Evolutionary conservation across 352 stramenopile species (phyloP).

Genomic region (Pythium inflatum): DNA sequence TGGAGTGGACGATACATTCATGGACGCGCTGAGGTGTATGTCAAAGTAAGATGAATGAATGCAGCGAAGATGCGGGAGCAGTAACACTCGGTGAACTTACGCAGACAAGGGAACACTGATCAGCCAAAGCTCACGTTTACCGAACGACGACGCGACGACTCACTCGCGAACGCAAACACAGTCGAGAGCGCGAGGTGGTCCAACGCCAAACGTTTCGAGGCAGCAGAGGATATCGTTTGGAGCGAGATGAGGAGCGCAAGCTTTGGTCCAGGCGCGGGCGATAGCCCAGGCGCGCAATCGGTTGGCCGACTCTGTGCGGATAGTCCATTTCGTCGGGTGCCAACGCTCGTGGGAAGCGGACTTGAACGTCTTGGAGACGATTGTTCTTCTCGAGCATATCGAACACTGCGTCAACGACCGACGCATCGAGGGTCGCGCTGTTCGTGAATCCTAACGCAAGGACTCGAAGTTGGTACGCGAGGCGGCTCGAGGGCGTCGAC

Average conservation of each 20-base stretch:
- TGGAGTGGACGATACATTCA: no score
- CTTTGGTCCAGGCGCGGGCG: neutral
- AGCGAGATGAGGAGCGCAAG: neutral
- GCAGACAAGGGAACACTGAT: no score
- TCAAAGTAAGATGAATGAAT: no score
- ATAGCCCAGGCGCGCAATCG: neutral
- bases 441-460: neutral
- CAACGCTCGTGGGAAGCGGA: neutral
- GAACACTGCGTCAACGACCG: neutral
- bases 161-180: conserved; percentile 1
- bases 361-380: neutral
- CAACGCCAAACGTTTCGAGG: neutral
- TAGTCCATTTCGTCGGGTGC: neutral
- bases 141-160: neutral
- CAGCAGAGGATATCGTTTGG: neutral
- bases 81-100: no score
- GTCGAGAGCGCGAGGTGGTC: neutral
- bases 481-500: neutral
- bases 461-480: neutral
- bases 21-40: no score
- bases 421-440: neutral
- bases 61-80: no score
- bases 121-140: neutral
- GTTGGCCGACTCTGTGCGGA: neutral
- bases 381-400: neutral